Evolutionary conservation across 2,329 filamentous ascomycete genomes (phyloP), one percentile per base, ranked within the genome.

Genomic region (Colletotrichum eleusines): DNA sequence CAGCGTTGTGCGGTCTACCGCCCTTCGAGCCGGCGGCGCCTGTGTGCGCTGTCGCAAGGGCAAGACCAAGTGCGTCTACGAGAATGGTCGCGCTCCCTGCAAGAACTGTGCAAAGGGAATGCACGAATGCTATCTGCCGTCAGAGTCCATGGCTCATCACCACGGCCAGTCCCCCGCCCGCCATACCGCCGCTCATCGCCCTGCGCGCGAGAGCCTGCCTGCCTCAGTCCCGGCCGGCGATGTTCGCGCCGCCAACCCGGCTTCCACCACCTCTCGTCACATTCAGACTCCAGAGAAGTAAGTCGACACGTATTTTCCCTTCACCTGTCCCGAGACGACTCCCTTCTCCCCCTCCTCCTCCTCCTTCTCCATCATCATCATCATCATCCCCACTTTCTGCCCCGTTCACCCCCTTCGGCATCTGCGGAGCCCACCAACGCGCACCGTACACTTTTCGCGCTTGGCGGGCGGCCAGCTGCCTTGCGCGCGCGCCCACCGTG

Each of bases 31-130:
- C 78, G 87, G 87, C 77, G 87, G 87, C 75, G 88, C 88, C 75
- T 90, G 88, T 74, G 88, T 89, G 74, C 87, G 88, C 79, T 90
- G 88, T 79, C 87, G 88, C 78, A 90, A 89, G 77, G 88, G 88
- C 80, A 90, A 90, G 80, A 90, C 88, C 63, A 89, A 89, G 76
- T 90, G 88, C 73, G 87, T 89, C 75, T 90, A 90, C 80, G 88
- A 89, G 73, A 89, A 88, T 75, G 87, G 87, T 62, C 84, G 87
- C 77, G 86, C 87, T n/a, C 88, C 88, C 16, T 90, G 88, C 82
- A 88, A 88, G 77, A 90, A 90, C 80, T 90, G 88, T 80, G 86
- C 87, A 58, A 90, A 90, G 79, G 88, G 88, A 71, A 86, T 89
- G 86, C 88, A 90, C 78, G 87, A 89, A 67, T 90, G 88, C 80